Percentiles rank a stretch among this genome's conserved stretches.
Evolutionary conservation across 805 yeast genomes (phyloP).

Genomic region (Saccharomyces jurei): DNA sequence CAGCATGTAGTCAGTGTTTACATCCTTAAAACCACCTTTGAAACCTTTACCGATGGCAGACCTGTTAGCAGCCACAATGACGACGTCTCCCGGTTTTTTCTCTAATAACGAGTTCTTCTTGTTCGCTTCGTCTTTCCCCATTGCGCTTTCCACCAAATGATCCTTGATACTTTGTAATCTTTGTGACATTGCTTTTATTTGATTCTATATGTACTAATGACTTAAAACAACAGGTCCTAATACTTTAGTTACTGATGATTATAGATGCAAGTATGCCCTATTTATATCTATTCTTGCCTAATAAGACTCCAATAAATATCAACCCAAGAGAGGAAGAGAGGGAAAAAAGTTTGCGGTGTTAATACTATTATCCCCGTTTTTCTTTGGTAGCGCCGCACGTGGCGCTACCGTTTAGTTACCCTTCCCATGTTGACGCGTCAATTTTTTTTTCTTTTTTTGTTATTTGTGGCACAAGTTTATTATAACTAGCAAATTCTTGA

Average conservation of each 20-base stretch:
- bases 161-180: slow-evolving; percentile 25
- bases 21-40: slow-evolving; percentile 76
- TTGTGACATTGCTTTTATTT: slow-evolving; percentile 16
- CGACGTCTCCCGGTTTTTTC: slow-evolving; percentile 81
- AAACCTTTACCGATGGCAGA: slow-evolving; percentile 86
- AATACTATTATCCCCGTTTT: background rate
- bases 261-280: background rate
- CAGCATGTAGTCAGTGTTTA: slow-evolving; percentile 72
- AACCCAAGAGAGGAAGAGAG: background rate
- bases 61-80: slow-evolving; percentile 82
- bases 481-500: background rate
- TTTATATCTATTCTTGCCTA: background rate
- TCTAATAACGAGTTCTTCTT: slow-evolving; percentile 1
- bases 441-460: background rate
- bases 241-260: background rate
- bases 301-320: background rate
- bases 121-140: background rate
- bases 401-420: background rate
- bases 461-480: background rate
- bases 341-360: background rate
- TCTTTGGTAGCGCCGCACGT: background rate
- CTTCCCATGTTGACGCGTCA: background rate
- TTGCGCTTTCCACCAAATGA: slow-evolving; percentile 15
- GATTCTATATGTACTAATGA: background rate
- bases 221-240: background rate